A percentile compares a stretch with the other conserved stretches of the same genome.
Conservation (phyloP, 2,329 filamentous ascomycete species). For the Helotiales sp. region DNA sequence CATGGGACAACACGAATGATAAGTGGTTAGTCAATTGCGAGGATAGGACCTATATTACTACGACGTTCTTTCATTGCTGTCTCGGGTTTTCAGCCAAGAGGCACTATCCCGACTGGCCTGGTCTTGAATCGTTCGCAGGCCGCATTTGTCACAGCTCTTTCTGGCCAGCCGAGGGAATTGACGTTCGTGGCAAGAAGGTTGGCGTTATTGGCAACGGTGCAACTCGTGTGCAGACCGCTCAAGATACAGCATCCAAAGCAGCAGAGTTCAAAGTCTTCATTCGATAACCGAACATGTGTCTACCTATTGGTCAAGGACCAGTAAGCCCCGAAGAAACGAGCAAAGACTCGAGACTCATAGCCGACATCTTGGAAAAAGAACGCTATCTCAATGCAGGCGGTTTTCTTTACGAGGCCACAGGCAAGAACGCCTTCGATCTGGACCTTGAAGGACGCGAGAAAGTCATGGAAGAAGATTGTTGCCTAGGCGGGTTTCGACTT, state of each 20-base stretch:
- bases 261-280: slow-evolving; percentile 61
- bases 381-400: too few species aligned
- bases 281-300: slow-evolving; percentile 61
- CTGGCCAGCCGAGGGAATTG: slow-evolving; percentile 52
- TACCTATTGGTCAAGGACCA: slow-evolving; percentile 30
- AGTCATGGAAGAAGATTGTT: too few species aligned
- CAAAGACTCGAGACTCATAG: too few species aligned
- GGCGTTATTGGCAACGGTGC: slow-evolving; percentile 58
- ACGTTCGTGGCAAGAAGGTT: slow-evolving; percentile 53
- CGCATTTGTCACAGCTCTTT: slow-evolving; percentile 57
- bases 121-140: slow-evolving; percentile 48
- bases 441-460: slow-evolving; percentile 43
- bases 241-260: slow-evolving; percentile 56
- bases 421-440: slow-evolving; percentile 46
- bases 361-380: too few species aligned
- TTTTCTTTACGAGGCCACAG: slow-evolving; percentile 46
- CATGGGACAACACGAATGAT: slow-evolving; percentile 7
- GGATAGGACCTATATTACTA: slow-evolving; percentile 11
- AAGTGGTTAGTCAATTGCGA: slow-evolving; percentile 20
- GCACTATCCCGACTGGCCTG: slow-evolving; percentile 58
- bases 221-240: slow-evolving; percentile 56
- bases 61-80: slow-evolving; percentile 22
- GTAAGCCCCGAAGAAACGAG: slow-evolving; percentile 11
- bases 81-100: slow-evolving; percentile 54
- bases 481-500: too few species aligned